Evolutionary conservation across 169 alveolate species (phyloP).

Genomic region (Cystoisospora suis): DNA sequence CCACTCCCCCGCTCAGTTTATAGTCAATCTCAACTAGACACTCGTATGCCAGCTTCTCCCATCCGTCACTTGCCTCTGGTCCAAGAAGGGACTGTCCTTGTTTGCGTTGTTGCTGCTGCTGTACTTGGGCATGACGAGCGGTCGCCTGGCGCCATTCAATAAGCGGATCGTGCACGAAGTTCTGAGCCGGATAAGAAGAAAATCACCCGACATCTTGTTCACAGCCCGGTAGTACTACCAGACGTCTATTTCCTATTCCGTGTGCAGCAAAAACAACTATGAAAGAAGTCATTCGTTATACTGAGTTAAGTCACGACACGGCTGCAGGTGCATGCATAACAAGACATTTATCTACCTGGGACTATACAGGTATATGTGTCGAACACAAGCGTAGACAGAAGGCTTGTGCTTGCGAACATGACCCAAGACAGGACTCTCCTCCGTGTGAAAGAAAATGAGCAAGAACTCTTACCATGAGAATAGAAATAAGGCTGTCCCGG

Average conservation of each 20-base stretch:
- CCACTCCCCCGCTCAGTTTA: constrained; percentile 28
- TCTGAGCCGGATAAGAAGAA: constrained; percentile 32
- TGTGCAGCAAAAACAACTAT: too few relatives aligned
- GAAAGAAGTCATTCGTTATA: too few relatives aligned
- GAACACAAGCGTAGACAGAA: too few relatives aligned
- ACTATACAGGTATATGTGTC: too few relatives aligned
- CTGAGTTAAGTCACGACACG: too few relatives aligned
- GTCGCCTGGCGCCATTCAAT: constrained; percentile 84
- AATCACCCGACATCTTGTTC: too few relatives aligned
- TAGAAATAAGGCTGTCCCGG: constrained; percentile 63
- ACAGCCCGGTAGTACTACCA: too few relatives aligned
- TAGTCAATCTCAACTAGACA: constrained; percentile 18
- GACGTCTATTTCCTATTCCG: too few relatives aligned
- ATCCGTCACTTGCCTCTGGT: background rate
- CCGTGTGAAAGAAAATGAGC: constrained; percentile 6
- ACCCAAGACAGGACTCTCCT: too few relatives aligned
- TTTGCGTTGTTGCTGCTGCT: constrained; percentile 42
- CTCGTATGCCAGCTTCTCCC: constrained; percentile 43
- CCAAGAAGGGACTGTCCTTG: background rate
- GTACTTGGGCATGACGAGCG: constrained; percentile 30
- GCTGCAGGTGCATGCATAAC: too few relatives aligned
- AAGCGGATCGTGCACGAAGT: constrained; percentile 94
- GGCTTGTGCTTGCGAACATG: too few relatives aligned
- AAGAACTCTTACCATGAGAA: constrained; percentile 39
- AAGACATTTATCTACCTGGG: too few relatives aligned